Evolutionary conservation across 257 asterid genomes (phyloP).

Genomic region (Cinchona pubescens): DNA sequence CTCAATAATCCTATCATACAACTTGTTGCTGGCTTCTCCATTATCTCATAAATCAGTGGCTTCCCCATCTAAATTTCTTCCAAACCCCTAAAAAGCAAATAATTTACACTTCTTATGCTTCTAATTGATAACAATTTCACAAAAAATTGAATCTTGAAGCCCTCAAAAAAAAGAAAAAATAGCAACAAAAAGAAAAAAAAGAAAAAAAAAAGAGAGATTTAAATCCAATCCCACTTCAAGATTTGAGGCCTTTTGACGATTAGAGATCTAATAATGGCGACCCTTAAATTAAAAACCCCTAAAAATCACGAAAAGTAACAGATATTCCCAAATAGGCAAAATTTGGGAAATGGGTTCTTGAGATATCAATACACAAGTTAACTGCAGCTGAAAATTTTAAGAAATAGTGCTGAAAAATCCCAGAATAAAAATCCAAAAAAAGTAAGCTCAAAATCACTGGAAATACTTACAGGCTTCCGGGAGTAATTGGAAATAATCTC

Average conservation of each 20-base stretch:
- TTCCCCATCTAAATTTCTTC: constrained; percentile 73
- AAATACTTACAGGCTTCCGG: constrained; percentile 8
- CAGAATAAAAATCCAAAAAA: neutral
- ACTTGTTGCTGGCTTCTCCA: constrained; percentile 92
- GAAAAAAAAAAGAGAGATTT: too few relatives aligned
- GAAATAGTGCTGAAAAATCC: neutral
- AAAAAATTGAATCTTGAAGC: constrained; percentile 1
- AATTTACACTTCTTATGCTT: neutral
- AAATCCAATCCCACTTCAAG: constrained; percentile 13
- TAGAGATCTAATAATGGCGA: constrained; percentile 17
- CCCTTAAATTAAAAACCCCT: neutral
- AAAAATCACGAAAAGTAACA: neutral
- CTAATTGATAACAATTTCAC: neutral
- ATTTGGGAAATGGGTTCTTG: neutral
- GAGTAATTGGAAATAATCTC: neutral
- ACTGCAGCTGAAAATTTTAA: neutral
- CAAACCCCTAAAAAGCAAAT: constrained; percentile 1
- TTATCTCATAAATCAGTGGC: constrained; percentile 72
- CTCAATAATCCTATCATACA: constrained; percentile 71
- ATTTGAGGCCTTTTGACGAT: neutral
- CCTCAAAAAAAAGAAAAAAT: neutral
- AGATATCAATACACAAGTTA: neutral
- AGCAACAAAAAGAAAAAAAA: neutral
- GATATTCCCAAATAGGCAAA: neutral
- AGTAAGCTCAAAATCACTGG: neutral